phyloP scores from a whole-genome alignment of 108 stramenopile genomes.

The Cyclotella baltica region DNA sequence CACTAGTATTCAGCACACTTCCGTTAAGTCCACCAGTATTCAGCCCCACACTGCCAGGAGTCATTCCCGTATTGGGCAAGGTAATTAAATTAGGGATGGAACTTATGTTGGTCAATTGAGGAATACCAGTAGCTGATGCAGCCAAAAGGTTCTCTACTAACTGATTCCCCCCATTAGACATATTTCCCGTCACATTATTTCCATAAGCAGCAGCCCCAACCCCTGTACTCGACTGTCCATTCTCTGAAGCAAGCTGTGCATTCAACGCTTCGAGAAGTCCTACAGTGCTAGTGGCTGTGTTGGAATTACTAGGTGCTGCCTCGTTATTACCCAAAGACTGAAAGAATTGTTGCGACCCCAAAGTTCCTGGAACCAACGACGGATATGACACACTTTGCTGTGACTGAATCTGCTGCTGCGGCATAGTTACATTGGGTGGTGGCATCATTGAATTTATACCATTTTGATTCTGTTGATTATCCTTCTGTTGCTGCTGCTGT shows the following conservation, averaged over 20 bases:
- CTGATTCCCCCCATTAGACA: background rate
- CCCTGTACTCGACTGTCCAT: conserved; percentile 11
- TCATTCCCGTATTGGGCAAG: background rate
- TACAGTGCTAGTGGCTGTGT: conserved; percentile 16
- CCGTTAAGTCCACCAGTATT: no score
- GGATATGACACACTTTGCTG: conserved; percentile 21
- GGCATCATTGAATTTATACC: conserved; percentile 44
- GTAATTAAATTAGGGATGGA: background rate
- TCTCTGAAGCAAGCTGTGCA: conserved; percentile 34
- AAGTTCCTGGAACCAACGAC: conserved; percentile 24
- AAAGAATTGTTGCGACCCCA: conserved; percentile 35
- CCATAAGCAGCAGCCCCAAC: background rate
- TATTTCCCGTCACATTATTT: background rate
- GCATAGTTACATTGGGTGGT: conserved; percentile 20
- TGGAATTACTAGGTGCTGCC: background rate
- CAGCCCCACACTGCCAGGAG: background rate
- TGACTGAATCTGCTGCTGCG: background rate
- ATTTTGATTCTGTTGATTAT: conserved; percentile 24
- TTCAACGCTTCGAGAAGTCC: conserved; percentile 42
- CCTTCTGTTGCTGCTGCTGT: conserved; percentile 20
- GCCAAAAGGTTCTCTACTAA: background rate
- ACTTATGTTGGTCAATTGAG: background rate
- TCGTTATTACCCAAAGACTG: conserved; percentile 14
- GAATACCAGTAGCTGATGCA: background rate
- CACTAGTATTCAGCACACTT: background rate